phyloP scores from a whole-genome alignment of 1,284 basidiomycete species.

The Retiboletus flavoniger region DNA sequence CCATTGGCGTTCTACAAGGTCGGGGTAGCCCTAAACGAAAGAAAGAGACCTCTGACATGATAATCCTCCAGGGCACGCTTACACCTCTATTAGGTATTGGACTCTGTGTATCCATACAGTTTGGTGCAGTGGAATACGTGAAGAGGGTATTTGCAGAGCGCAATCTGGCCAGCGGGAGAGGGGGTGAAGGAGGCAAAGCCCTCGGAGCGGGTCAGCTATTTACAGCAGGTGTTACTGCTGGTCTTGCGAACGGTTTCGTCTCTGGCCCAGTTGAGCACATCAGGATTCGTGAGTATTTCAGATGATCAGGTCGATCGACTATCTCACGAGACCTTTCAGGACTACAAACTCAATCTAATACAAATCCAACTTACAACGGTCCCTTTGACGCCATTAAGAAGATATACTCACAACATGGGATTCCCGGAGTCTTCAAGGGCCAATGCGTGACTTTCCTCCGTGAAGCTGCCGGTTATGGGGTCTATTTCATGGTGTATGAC shows the following conservation, averaged over 20 bases:
- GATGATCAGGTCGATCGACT: neutral
- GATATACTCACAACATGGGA: conserved; percentile 73
- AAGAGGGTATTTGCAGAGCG: conserved; percentile 79
- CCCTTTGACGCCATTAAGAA: conserved; percentile 85
- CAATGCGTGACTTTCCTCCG: conserved; percentile 88
- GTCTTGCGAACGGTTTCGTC: conserved; percentile 88
- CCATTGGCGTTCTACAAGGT: conserved; percentile 97
- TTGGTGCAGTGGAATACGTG: conserved; percentile 85
- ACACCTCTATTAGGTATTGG: conserved; percentile 94
- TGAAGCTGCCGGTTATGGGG: conserved; percentile 83
- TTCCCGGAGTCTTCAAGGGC: conserved; percentile 88
- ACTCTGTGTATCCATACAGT: conserved; percentile 95
- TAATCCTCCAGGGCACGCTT: conserved; percentile 73
- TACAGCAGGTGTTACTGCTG: conserved; percentile 78
- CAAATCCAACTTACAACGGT: conserved; percentile 73
- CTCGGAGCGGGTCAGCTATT: conserved; percentile 72
- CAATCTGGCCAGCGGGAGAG: conserved; percentile 55
- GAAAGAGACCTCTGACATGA: conserved; percentile 7
- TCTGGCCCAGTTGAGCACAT: conserved; percentile 98
- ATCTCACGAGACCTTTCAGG: conserved; percentile 46
- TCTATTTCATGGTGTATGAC: conserved; percentile 94
- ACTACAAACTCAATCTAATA: conserved; percentile 83
- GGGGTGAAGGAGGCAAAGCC: conserved; percentile 57
- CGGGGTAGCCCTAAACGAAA: conserved; percentile 9
- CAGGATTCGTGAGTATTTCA: conserved; percentile 78